Evolutionary conservation across 2,329 filamentous ascomycete genomes (phyloP).

Genomic region (Colletotrichum plurivorum): DNA sequence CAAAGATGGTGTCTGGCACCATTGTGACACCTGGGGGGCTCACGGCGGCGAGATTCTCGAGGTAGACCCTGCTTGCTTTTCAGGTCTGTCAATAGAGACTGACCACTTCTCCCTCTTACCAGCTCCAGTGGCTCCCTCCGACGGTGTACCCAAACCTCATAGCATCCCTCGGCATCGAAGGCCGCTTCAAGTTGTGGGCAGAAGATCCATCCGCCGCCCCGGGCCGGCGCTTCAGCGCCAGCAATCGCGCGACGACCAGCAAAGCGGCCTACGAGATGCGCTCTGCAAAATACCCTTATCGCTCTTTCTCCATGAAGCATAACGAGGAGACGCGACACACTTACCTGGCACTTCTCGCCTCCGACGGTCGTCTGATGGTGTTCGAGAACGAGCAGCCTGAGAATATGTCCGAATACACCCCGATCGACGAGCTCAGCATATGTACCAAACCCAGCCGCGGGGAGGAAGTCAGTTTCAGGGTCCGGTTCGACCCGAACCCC

Average conservation of each 20-base stretch:
- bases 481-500: constrained; percentile 90
- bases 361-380: constrained; percentile 84
- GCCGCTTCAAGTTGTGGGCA: constrained; percentile 92
- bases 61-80: constrained; percentile 60
- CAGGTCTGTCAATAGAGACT: constrained; percentile 4
- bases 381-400: constrained; percentile 91
- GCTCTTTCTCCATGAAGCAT: constrained; percentile 87
- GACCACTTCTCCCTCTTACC: constrained; percentile 34
- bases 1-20: constrained; percentile 81
- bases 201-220: constrained; percentile 87
- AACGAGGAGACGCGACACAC: constrained; percentile 86
- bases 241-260: constrained; percentile 53
- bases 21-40: constrained; percentile 90
- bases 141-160: constrained; percentile 89
- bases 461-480: constrained; percentile 88
- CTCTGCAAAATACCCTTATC: constrained; percentile 76
- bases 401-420: constrained; percentile 81
- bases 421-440: constrained; percentile 83
- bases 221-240: constrained; percentile 85
- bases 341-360: constrained; percentile 86
- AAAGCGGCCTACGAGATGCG: constrained; percentile 70
- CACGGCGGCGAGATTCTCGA: constrained; percentile 93
- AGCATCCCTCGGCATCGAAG: constrained; percentile 90
- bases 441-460: constrained; percentile 80
- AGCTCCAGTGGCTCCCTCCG: constrained; percentile 95